Evolutionary conservation across 768 basidiomycete species (phyloP).

Genomic region (Lanmaoa rubissima): DNA sequence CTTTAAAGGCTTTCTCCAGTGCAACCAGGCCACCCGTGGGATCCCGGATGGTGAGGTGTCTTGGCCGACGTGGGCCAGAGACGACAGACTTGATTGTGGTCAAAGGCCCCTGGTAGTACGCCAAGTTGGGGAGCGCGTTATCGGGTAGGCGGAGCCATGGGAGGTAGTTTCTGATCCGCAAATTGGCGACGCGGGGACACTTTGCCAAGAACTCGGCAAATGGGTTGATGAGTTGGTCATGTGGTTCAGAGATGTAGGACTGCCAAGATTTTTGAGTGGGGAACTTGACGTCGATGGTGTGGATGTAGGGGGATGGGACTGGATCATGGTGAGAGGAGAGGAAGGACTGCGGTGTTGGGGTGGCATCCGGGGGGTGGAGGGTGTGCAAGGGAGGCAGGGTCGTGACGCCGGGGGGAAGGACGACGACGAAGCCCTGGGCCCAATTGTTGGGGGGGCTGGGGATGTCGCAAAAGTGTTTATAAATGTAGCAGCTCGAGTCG

Average conservation of each 20-base stretch:
- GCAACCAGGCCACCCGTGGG: conserved; percentile 19
- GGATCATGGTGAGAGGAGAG: conserved; percentile 10
- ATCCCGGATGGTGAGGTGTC: conserved; percentile 27
- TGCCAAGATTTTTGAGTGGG: conserved; percentile 32
- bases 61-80: conserved; percentile 15
- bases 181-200: conserved; percentile 21
- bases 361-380: neutral
- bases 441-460: conserved; percentile 9
- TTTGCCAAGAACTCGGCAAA: conserved; percentile 25
- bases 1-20: conserved; percentile 28
- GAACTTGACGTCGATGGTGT: conserved; percentile 31
- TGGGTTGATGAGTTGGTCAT: conserved; percentile 28
- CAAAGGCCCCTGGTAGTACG: conserved; percentile 25
- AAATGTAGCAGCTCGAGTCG: conserved; percentile 42
- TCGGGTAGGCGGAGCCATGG: conserved; percentile 26
- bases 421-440: conserved; percentile 14
- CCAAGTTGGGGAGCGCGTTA: conserved; percentile 19
- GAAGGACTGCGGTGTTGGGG: neutral
- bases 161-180: conserved; percentile 28
- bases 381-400: conserved; percentile 6
- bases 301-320: conserved; percentile 23
- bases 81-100: conserved; percentile 28
- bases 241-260: conserved; percentile 26
- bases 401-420: conserved; percentile 5
- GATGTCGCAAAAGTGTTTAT: conserved; percentile 26